Evolutionary conservation across 495 filamentous ascomycete species (phyloP).

Genomic region (Podospora pseudoanserina): DNA sequence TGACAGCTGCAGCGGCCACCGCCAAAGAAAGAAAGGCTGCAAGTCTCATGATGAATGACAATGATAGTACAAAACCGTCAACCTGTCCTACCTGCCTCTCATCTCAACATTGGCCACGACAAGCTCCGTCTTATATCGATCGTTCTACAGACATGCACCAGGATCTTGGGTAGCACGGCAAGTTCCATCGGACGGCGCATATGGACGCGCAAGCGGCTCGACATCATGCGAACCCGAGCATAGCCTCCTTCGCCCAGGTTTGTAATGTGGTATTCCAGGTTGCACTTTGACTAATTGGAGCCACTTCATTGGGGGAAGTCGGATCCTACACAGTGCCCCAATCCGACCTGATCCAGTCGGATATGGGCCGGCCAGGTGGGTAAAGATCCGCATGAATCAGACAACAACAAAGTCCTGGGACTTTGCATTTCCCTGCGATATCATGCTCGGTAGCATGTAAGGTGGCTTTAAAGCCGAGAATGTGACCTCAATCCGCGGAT

Average conservation of each 20-base stretch:
- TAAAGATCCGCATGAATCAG: not conserved
- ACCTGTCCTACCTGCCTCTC: not conserved
- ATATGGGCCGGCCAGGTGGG: not conserved
- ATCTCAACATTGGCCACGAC: not conserved
- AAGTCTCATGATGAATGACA: not conserved
- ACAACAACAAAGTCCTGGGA: no score
- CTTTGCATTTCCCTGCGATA: no score
- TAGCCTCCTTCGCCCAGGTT: not conserved
- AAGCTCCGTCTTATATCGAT: not conserved
- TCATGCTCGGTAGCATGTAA: no score
- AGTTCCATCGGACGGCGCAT: not conserved
- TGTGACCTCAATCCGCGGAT: no score
- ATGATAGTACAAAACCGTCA: not conserved
- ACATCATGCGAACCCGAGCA: not conserved
- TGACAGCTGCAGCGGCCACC: not conserved
- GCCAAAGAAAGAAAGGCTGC: not conserved
- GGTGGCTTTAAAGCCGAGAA: no score
- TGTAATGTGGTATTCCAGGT: not conserved
- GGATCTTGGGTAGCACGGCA: not conserved
- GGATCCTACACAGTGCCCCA: not conserved
- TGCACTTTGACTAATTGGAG: not conserved
- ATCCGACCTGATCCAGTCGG: not conserved
- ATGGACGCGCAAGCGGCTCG: constrained; percentile 1
- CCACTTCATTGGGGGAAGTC: not conserved
- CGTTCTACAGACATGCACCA: not conserved